Conservation (phyloP, 2,329 filamentous ascomycete species). For the Penicillium sumatraense region DNA sequence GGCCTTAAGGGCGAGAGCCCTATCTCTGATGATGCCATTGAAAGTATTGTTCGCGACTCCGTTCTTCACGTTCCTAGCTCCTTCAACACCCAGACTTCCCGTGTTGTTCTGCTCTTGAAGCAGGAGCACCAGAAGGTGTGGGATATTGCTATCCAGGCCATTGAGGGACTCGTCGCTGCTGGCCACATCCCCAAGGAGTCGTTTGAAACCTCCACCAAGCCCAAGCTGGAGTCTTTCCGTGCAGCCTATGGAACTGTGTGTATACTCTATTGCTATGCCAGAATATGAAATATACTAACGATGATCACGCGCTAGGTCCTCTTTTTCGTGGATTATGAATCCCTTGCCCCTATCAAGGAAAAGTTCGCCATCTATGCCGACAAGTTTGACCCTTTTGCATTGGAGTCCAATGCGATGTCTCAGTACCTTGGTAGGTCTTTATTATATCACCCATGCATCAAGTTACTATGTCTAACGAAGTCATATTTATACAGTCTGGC, state of each 20-base stretch:
- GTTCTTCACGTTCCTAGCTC: constrained; percentile 73
- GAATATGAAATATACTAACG: neutral
- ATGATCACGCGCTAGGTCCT: constrained; percentile 61
- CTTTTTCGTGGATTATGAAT: constrained; percentile 78
- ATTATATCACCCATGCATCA: neutral
- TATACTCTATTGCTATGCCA: constrained; percentile 21
- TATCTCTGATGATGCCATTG: constrained; percentile 37
- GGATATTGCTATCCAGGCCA: constrained; percentile 72
- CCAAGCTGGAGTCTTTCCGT: constrained; percentile 64
- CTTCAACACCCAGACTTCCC: constrained; percentile 86
- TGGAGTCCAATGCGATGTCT: constrained; percentile 78
- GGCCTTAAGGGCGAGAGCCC: constrained; percentile 38
- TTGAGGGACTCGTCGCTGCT: constrained; percentile 46
- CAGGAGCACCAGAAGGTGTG: constrained; percentile 87
- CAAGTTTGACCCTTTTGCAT: constrained; percentile 76
- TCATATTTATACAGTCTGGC: constrained; percentile 61
- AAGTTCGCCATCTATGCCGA: constrained; percentile 76
- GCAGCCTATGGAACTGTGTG: constrained; percentile 75
- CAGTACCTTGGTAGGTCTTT: constrained; percentile 61
- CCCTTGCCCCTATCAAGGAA: constrained; percentile 62
- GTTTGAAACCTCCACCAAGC: constrained; percentile 52
- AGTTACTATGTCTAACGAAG: neutral
- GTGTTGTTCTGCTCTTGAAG: constrained; percentile 76
- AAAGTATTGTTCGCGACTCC: constrained; percentile 42
- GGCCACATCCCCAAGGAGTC: constrained; percentile 59